Evolutionary conservation across 805 yeast genomes (phyloP), one percentile per base, ranked within the genome.

Genomic region (Candida glaebosa): DNA sequence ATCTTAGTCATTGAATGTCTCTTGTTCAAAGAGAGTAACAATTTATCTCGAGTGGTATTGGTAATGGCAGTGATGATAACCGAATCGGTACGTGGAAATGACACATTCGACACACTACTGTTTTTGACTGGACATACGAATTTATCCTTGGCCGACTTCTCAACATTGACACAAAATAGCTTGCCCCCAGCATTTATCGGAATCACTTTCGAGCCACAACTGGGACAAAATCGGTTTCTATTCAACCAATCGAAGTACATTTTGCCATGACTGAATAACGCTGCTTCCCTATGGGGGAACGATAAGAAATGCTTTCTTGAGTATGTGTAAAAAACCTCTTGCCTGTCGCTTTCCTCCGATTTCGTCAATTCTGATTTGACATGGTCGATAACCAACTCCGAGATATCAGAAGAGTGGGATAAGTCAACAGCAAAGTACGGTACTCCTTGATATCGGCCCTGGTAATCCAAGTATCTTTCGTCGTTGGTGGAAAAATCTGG

Each of bases 31-130:
- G 90, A 95, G 12, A 91, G 66, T 24, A 91, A 73, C 12, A 87
- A 68, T 57, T 80, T 79, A 39, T 78, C 64, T 20, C 80, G 78
- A 12, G 75, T 79, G 8, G 69, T 51, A 52, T 84, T 82, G 16
- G 87, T 73, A 10, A 88, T 78, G 1, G 93, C 95, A 7, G 87
- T 81, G 46, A 91, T 91, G 26, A 87, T 79, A 3, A 87, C 93
- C 5, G 95, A 84, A 60, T 91, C 99, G 0, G 96, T 86, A 41
- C 99, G 71, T 12, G 99, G 99, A 69, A 87, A 91, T 16, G 88
- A 79, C 16, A 87, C 81, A 57, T 91, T 90, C 34, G 87, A 80
- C 17, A 87, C 84, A 17, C 52, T 39, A 2, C 63, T 56, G 44
- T 54, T 58, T 31, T 61, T 55, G 5, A 67, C 71, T 4, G 74